Conservation (phyloP, 2,329 filamentous ascomycete genomes). For the Nigrospora osmanthi region DNA sequence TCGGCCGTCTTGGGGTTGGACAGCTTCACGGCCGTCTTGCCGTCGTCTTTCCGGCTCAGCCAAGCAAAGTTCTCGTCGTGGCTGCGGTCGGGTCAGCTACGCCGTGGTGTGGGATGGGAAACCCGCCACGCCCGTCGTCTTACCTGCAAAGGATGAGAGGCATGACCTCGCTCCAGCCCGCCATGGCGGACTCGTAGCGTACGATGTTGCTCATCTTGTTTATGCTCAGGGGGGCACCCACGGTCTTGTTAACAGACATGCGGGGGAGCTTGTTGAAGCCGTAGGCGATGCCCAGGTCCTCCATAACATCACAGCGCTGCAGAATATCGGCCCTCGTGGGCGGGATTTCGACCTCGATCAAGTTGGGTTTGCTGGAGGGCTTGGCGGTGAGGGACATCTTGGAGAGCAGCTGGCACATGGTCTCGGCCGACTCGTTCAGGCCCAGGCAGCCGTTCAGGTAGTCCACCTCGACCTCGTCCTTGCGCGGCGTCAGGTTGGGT, state of each 20-base stretch:
- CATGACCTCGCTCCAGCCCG: constrained; percentile 94
- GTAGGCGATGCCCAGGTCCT: constrained; percentile 93
- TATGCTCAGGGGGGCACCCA: constrained; percentile 79
- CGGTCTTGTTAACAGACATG: constrained; percentile 76
- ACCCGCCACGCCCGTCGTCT: neutral
- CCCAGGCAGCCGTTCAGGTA: constrained; percentile 95
- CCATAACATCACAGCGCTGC: constrained; percentile 97
- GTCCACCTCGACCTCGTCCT: constrained; percentile 75
- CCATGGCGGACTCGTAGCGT: constrained; percentile 80
- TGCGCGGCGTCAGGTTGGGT: constrained; percentile 70
- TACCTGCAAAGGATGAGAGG: constrained; percentile 74
- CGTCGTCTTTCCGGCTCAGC: constrained; percentile 73
- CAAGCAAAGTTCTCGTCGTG: constrained; percentile 92
- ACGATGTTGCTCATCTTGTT: constrained; percentile 95
- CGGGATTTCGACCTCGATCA: constrained; percentile 77
- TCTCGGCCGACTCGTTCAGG: constrained; percentile 63
- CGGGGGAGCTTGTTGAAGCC: constrained; percentile 95
- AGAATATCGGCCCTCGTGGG: constrained; percentile 89
- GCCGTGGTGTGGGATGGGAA: neutral
- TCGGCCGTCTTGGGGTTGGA: constrained; percentile 74
- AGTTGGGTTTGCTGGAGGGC: constrained; percentile 61
- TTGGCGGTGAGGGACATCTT: constrained; percentile 85
- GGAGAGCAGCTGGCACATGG: constrained; percentile 70
- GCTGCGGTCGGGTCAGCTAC: constrained; percentile 34
- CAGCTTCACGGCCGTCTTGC: constrained; percentile 60